Percentiles rank a stretch among this genome's conserved stretches.
These are phyloP conservation scores for Rauvolfia tetraphylla DNA, from an alignment of 257 asterid genomes.

Conservation along the genomic window DNA sequence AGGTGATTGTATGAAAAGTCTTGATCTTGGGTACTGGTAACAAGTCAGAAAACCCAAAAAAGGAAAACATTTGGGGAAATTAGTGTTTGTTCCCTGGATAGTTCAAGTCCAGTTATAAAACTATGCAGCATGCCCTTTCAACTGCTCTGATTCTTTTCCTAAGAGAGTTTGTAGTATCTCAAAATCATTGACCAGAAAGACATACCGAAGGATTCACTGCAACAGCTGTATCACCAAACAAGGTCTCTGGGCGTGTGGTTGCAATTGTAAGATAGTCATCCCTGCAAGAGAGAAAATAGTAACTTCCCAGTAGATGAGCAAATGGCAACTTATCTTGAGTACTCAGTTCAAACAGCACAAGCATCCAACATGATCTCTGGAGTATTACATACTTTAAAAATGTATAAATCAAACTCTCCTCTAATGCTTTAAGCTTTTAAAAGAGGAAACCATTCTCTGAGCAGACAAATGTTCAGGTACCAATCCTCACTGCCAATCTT, in stretches of 20 bases:
- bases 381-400: background rate
- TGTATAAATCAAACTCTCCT: background rate
- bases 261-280: conserved; percentile 88
- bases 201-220: conserved; percentile 92
- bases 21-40: background rate
- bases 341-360: conserved; percentile 2
- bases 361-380: background rate
- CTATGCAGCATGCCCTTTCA: background rate
- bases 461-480: background rate
- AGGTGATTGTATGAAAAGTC: background rate
- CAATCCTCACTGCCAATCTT: background rate
- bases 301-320: background rate
- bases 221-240: conserved; percentile 93
- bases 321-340: background rate
- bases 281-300: conserved; percentile 37
- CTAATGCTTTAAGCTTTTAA: background rate
- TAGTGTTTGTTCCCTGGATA: background rate
- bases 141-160: background rate
- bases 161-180: background rate
- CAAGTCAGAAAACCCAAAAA: background rate
- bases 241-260: conserved; percentile 97
- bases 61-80: background rate
- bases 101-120: background rate
- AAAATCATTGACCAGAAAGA: background rate
- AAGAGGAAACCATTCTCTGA: background rate